Conservation (phyloP, 305 asterid genomes). For the Fraxinus baroniana region DNA sequence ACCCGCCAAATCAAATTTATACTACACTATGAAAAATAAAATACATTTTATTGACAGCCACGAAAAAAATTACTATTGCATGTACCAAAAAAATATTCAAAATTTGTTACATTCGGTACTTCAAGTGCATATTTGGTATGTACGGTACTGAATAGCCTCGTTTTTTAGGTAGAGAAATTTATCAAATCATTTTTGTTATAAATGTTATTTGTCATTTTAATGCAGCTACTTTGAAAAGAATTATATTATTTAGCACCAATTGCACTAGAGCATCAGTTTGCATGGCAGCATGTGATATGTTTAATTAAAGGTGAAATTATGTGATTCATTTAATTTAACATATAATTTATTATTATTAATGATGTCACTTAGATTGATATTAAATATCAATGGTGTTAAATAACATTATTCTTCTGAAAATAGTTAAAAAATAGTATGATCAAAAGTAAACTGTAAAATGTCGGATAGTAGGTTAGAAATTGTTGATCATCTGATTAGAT, state of each 20-base stretch:
- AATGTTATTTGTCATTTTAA: too few species aligned
- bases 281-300: too few species aligned
- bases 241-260: too few species aligned
- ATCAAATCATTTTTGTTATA: too few species aligned
- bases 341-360: too few species aligned
- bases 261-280: too few species aligned
- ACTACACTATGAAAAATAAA: conserved; percentile 1
- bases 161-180: not conserved
- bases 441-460: not conserved
- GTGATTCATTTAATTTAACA: too few species aligned
- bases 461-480: conserved; percentile 22
- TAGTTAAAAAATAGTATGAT: too few species aligned
- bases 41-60: not conserved
- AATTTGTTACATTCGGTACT: not conserved
- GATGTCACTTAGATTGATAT: too few species aligned
- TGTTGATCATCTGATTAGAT: conserved; percentile 20
- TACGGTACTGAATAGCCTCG: not conserved
- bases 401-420: not conserved
- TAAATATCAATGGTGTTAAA: too few species aligned
- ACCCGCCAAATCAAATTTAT: conserved; percentile 28
- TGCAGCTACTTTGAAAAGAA: too few species aligned
- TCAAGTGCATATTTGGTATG: not conserved
- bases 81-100: not conserved
- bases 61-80: not conserved
- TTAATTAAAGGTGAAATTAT: too few species aligned